Conservation (phyloP, 2,329 filamentous ascomycete genomes). For the Beauveria caledonica region DNA sequence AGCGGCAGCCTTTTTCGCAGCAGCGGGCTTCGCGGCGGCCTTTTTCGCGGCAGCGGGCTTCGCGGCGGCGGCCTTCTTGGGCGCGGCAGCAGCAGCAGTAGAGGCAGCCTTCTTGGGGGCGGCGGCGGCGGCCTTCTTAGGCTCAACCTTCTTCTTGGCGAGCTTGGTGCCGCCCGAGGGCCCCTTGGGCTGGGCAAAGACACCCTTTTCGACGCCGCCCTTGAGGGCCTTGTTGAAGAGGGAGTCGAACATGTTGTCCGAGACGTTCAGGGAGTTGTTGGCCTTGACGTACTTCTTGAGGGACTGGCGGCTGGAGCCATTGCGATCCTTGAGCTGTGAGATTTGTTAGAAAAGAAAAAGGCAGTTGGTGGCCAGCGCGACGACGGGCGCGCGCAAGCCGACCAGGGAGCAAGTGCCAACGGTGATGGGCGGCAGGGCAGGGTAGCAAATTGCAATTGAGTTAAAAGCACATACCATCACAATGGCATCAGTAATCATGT, state of each 20-base stretch:
- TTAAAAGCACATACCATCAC: constrained; percentile 41
- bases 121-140: constrained; percentile 27
- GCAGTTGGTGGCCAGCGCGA: constrained; percentile 10
- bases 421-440: constrained; percentile 15
- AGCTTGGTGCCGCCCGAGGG: constrained; percentile 89
- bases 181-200: constrained; percentile 86
- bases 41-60: constrained; percentile 24
- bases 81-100: constrained; percentile 32
- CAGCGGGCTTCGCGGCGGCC: constrained; percentile 21
- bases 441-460: constrained; percentile 16
- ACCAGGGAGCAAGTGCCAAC: constrained; percentile 9
- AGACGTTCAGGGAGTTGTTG: constrained; percentile 41
- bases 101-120: constrained; percentile 23
- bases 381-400: background rate
- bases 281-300: constrained; percentile 54
- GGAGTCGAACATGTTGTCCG: constrained; percentile 53
- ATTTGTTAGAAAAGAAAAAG: constrained; percentile 26
- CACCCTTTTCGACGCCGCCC: constrained; percentile 74
- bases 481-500: constrained; percentile 57
- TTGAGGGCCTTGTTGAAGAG: constrained; percentile 84
- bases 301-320: constrained; percentile 52
- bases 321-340: constrained; percentile 52
- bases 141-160: constrained; percentile 59
- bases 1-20: constrained; percentile 23
- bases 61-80: constrained; percentile 32